Base-by-base conservation (phyloP, 2,329 filamentous ascomycete genomes). In the Aspergillus latus region DNA sequence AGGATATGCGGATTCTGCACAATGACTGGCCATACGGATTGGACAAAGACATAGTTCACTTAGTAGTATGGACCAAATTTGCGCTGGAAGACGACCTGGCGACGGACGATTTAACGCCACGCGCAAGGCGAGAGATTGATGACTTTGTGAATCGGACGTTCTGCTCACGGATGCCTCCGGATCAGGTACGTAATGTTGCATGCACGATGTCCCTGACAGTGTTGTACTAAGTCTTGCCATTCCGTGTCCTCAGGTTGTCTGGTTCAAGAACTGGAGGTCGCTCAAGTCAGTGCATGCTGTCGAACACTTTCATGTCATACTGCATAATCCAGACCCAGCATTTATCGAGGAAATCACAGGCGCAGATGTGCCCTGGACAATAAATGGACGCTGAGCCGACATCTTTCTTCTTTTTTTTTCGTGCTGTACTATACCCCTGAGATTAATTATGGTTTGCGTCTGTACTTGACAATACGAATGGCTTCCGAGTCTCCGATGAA, bases 21-120 rank as follows among this genome's bases (percentile, higher is more conserved):
- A 97, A 97, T 69, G 92, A 97, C 79, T 97, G 92, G 90, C 93
- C 93, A 0, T 97, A 97, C 68, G 92, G 90, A 0, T 80, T 97
- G 52, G 90, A 94, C 65, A 69, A 78, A 46, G 80, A 83, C 51
- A 92, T 96, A 62, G 83, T 90, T 13, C 93, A 97, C 70, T 78
- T 97, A 2, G 90, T 96, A 5, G 85, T 96, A 10, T 97, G 93
- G 93, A 94, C 89, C 47, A 96, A 96, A 73, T 96, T 96, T 67
- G 80, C 83, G 47, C 78, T 97, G 26, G 81, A 85, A 52, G 88
- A 92, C 56, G 87, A 94, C 64, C 72, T 84, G 0, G 77, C 76
- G 15, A 77, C 85, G 0, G 87, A 84, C 11, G 85, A 91, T 61
- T 74, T 95, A 68, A 90, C 88, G 1, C 78, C 83, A 2, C 73